Evolutionary conservation across 768 basidiomycete genomes (phyloP), one percentile per base, ranked within the genome.

Genomic region (Boletus rubroflammeus): DNA sequence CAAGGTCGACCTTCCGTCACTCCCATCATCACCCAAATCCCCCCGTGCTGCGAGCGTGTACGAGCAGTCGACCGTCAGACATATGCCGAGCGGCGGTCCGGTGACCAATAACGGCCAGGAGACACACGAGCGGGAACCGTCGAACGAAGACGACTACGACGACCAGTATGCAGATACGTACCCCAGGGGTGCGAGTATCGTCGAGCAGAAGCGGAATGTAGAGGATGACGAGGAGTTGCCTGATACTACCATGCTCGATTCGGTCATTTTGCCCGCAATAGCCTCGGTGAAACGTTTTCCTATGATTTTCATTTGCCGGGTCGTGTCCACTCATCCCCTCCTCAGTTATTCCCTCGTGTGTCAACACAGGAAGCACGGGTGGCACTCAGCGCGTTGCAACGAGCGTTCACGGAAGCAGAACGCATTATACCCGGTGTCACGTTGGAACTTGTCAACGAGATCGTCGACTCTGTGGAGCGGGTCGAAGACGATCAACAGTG

Each of bases 391-490:
- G 81, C 89, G 47, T 77, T 98, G 11, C 90, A 97, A 61, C 81
- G 90, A 29, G 95, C 97, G 3, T 95, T 98, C 65, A 90, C 91
- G 26, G 93, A 97, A 28, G 95, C 95, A 13, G 97, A 99, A 74
- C 80, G 90, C 55, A 87, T 93, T 52, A 97, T 98, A 61, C 97
- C 97, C 8, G 97, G 97, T 5, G 86, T 99, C 29, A 90, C 93
- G 23, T 76, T 90, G 73, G 96, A 96, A 56, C 78, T 98, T 46
- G 90, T 97, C 50, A 90, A 92, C 65, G 95, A 97, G 73, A 93
- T 94, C 59, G 90, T 93, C 23, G 91, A 94, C 68, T 92, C 90
- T 14, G 91, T 94, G 17, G 91, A 94, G 67, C 90, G 88, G 59
- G 90, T 93, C 36, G 90, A 91, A 58, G 91, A 92, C 26, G 84